Evolutionary conservation across 495 filamentous ascomycete genomes (phyloP), one percentile per base, ranked within the genome.

Genomic region (Chaetomidium leptoderma): DNA sequence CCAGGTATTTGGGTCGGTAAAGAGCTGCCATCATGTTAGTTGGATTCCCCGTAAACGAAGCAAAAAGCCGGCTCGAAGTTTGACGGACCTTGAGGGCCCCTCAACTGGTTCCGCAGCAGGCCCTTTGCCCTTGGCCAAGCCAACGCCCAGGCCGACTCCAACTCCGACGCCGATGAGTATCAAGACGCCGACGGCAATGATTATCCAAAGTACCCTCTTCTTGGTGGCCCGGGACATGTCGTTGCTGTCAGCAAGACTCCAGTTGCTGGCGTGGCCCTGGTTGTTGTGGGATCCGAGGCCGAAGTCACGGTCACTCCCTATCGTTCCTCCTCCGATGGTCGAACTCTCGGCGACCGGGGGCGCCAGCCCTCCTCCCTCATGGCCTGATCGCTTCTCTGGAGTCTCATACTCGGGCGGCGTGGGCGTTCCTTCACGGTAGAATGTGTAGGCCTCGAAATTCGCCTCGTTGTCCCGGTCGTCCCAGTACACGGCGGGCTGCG

Each of bases 81-180:
- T 39, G 19, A 62, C 63, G 23, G 30, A 72, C 67, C 69, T 72
- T 51, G 64, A 59, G 24, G 54, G 6, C 0, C 33, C 4, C 4
- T 40, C 37, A n/a, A 29, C 26, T 10, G 55, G 16, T 2, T 51
- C 49, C 2, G 37, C 44, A 19, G 30, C 44, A 26, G 60, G 39
- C 17, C 51, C 59, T 14, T 57, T 17, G 21, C n/a, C 51, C 53
- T 60, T 59, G 23, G 56, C 39, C 24, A 72, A 47, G 0, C 68
- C 70, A 2, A 77, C 63, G 0, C 73, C 70, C 4, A 76, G 61
- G 0, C 75, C 74, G 10, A 74, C 68, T 0, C 74, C 75, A 10
- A 79, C 61, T 7, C 68, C 70, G 16, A 77, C 33, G 36, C 63
- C 46, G 10, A 77, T 37, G 10, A 74, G 10, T 9, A 76, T 30